Evolutionary conservation across 2,329 filamentous ascomycete genomes (phyloP).

Genomic region (Xylariaceae sp.): DNA sequence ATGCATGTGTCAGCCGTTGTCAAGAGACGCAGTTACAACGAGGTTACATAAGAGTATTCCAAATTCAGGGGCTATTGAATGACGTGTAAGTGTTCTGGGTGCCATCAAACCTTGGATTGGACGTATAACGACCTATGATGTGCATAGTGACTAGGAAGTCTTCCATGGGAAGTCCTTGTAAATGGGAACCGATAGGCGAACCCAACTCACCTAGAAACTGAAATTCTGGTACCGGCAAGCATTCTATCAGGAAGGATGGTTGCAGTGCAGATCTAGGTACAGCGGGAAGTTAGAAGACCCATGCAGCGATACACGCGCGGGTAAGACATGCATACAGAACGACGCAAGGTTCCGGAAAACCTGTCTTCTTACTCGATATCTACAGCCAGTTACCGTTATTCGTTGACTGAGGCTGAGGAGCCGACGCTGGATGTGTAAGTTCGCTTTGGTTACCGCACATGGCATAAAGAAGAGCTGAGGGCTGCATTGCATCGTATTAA

Average conservation of each 20-base stretch:
- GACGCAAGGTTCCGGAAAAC: neutral
- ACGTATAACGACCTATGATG: no score
- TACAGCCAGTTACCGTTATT: neutral
- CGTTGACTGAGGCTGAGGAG: conserved; percentile 11
- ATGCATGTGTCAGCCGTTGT: no score
- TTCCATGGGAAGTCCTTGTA: conserved; percentile 2
- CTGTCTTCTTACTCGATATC: neutral
- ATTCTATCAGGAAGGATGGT: conserved; percentile 14
- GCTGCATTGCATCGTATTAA: conserved; percentile 17
- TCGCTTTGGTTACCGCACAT: conserved; percentile 9
- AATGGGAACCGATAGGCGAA: no score
- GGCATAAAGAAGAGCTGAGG: conserved; percentile 14
- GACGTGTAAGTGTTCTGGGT: no score
- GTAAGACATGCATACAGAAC: neutral
- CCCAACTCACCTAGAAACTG: no score
- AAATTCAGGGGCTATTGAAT: no score
- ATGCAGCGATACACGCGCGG: neutral
- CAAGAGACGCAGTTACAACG: no score
- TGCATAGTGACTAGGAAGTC: no score
- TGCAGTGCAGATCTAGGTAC: conserved; percentile 30
- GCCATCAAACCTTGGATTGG: no score
- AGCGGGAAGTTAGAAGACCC: conserved; percentile 16
- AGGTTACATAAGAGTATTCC: no score
- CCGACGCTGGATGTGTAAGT: conserved; percentile 4
- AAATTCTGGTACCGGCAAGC: conserved; percentile 7